Conservation (phyloP, 2,329 filamentous ascomycete genomes). For the Lasiodiplodia citricola region DNA sequence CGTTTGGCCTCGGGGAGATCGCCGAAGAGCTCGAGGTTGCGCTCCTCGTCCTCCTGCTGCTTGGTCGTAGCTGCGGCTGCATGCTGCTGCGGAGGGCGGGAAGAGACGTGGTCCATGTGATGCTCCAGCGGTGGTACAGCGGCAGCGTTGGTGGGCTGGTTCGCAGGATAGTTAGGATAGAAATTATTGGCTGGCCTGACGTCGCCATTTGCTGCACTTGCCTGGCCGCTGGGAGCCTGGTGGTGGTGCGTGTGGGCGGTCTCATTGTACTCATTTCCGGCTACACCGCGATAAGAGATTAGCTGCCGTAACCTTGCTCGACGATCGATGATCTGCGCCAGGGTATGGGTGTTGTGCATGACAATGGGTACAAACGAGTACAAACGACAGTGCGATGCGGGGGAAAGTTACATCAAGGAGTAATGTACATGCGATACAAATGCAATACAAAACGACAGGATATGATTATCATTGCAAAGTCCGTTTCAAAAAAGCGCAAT, state of each 20-base stretch:
- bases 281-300: constrained; percentile 54
- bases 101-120: constrained; percentile 56
- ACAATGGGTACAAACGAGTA: constrained; percentile 27
- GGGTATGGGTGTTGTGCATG: constrained; percentile 34
- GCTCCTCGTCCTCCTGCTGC: constrained; percentile 61
- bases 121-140: constrained; percentile 71
- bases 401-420: constrained; percentile 50
- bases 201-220: constrained; percentile 63
- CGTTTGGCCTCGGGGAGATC: constrained; percentile 88
- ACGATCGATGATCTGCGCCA: constrained; percentile 36
- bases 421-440: constrained; percentile 49
- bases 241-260: constrained; percentile 70
- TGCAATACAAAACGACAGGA: constrained; percentile 42
- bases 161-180: constrained; percentile 70
- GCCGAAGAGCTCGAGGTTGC: constrained; percentile 77
- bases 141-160: constrained; percentile 57
- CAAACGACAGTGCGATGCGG: constrained; percentile 32
- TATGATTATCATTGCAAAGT: constrained; percentile 43
- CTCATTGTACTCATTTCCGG: constrained; percentile 64
- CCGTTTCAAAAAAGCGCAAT: constrained; percentile 37
- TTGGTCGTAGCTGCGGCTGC: constrained; percentile 49
- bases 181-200: constrained; percentile 78
- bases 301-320: constrained; percentile 44
- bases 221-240: constrained; percentile 62
- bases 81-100: constrained; percentile 44